Base-by-base conservation (phyloP, 805 yeast species). In the Starmerella riodocensis region DNA sequence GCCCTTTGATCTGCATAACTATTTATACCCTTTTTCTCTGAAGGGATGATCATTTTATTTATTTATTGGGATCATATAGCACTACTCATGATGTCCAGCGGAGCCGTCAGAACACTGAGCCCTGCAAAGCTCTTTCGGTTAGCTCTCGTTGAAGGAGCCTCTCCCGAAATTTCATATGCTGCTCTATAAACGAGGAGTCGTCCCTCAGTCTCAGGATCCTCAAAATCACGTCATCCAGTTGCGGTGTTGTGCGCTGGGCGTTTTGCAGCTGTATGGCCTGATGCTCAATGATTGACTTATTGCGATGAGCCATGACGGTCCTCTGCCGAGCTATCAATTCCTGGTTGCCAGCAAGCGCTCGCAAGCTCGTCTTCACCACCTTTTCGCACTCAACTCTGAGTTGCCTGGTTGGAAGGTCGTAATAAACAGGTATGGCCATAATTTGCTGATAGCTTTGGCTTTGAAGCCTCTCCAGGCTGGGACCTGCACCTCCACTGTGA, bases 401-500 rank as follows among this genome's bases (percentile, higher is more conserved):
- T 37, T 64, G 66, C 0, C 55, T 40, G 0, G 62, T 58, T 6
- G 66, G 62, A 35, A 69, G 62, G 41, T 76, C 81, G 51, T 81
- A 80, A 51, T 72, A 73, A 1, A 69, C 73, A 2, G 84, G 81
- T 7, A 81, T 64, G 21, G 77, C 57, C 44, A 78, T 58, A 19
- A 82, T 56, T 29, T 73, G 69, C 55, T 79, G 82, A 53, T 78
- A 83, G 26, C 70, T 68, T 23, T 67, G 70, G 41, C 72, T 71
- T 45, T 75, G 76, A 50, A 83, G 60, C 6, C 70, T 71, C 44
- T 70, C 73, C 23, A 81, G 49, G 1, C 83, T 70, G 0, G 91
- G 91, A 0, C 94, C 94, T 25, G 76, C 77, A 0, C 93, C 93
- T 32, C 71, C 76, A 51, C 80, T 76, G 55, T 83, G 74, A 60